These are phyloP conservation scores for button mushroom (Agaricus bisporus) DNA, from an alignment of 768 basidiomycete genomes.

Conservation along the genomic window DNA sequence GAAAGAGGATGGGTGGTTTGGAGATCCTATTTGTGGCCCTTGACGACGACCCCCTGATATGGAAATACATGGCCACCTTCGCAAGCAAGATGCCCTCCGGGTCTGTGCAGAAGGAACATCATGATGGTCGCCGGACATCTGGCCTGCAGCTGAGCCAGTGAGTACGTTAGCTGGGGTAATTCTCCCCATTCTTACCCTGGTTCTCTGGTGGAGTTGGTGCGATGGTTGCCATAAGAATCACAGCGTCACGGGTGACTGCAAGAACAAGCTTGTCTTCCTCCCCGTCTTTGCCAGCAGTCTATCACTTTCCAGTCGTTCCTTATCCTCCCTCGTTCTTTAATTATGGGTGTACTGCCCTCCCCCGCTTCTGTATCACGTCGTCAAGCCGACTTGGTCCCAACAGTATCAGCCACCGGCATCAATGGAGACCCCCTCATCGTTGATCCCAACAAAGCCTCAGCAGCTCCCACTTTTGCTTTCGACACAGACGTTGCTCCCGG, in stretches of 20 bases:
- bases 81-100: no score
- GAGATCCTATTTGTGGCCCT: no score
- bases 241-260: neutral
- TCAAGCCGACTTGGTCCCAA: conserved; percentile 12
- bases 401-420: conserved; percentile 13
- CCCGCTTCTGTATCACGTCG: neutral
- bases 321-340: neutral
- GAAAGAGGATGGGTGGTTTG: no score
- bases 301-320: conserved; percentile 4
- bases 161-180: no score
- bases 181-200: no score
- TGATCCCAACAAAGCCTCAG: neutral
- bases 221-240: conserved; percentile 2
- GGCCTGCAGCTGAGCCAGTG: no score
- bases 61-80: no score
- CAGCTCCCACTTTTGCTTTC: neutral
- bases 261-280: neutral
- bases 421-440: conserved; percentile 15
- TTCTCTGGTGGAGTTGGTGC: conserved; percentile 1
- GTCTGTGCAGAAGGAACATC: no score
- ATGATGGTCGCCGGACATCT: no score
- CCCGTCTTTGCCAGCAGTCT: neutral
- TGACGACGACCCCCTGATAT: no score
- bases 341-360: neutral
- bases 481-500: neutral